Base-by-base conservation (phyloP, 352 stramenopile genomes). In the Proteromonas lacertae region DNA sequence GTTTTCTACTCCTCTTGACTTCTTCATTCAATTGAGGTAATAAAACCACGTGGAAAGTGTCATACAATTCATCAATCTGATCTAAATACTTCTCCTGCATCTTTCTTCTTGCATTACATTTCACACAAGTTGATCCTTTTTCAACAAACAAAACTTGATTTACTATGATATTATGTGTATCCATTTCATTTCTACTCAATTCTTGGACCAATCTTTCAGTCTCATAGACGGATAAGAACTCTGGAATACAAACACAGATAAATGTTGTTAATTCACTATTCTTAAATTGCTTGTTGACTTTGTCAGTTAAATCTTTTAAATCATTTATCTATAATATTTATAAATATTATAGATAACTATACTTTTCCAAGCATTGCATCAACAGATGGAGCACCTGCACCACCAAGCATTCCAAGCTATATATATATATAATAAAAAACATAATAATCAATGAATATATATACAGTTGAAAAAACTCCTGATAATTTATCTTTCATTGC, bases 81-180 rank as follows among this genome's bases (percentile, higher is more conserved):
- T 89, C 77, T 47, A 98, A 92, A 61, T 98, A 98, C 58, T 95
- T 94, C 57, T 96, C 80, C 62, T 98, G 86, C 83, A 98, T 96
- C 54, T 80, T 74, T 46, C 93, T 89, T 47, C 86, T 68, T 13
- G 82, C 75, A 36, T 70, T 62, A 51, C 80, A 90, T 66, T 92
- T 93, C 47, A 65, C 69, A 56, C 66, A 28, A 10, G 5, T 28
- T 5, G 24, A 10, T 28, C 4, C 17, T 5, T 16, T 31, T 26
- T 36, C 45, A 12, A 69, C 74, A 50, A 90, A 91, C 22, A 93
- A 52, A 30, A 95, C 81, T 54, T 98, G 86, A 52, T 98, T 98
- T 32, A 98, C 81, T 7, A 98, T 82, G 32, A 98, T 80, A 49
- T 96, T 96, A 57, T 96, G 83, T 32, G 88, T 77, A 54, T 98